Evolutionary conservation across 164 flowering plant genomes (phyloP).

Genomic region (Liquidambar formosana): DNA sequence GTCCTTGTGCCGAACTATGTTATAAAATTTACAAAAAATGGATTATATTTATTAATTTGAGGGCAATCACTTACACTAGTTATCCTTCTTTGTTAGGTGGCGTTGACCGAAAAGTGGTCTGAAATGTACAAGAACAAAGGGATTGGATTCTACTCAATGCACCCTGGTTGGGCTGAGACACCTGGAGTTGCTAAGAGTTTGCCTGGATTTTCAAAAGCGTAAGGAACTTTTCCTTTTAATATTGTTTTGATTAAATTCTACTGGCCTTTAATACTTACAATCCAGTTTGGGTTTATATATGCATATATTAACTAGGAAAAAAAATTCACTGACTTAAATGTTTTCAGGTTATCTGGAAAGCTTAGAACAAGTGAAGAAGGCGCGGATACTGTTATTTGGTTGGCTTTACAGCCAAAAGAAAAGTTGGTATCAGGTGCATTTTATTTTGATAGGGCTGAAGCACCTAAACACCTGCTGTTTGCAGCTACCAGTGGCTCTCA

Average conservation of each 20-base stretch:
- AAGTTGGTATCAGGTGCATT: slow-evolving; percentile 72
- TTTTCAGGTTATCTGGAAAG: slow-evolving; percentile 65
- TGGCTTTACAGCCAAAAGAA: slow-evolving; percentile 86
- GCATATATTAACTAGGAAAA: neutral
- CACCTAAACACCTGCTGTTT: slow-evolving; percentile 70
- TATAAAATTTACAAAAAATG: too few species aligned
- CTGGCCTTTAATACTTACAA: too few species aligned
- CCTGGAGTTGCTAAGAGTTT: slow-evolving; percentile 84
- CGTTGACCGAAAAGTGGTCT: slow-evolving; percentile 91
- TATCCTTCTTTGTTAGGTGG: slow-evolving; percentile 51
- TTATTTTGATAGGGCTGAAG: slow-evolving; percentile 88
- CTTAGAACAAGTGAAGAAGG: slow-evolving; percentile 82
- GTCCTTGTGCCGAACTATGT: too few species aligned
- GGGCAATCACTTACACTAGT: too few species aligned
- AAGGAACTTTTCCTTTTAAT: slow-evolving; percentile 14
- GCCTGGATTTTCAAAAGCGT: slow-evolving; percentile 69
- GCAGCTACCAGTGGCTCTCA: slow-evolving; percentile 65
- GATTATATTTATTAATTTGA: too few species aligned
- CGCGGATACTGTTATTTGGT: slow-evolving; percentile 87
- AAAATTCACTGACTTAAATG: neutral
- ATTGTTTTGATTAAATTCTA: neutral
- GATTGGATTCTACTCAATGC: slow-evolving; percentile 91
- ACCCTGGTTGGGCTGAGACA: slow-evolving; percentile 98
- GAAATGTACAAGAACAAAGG: slow-evolving; percentile 64
- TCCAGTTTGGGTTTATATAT: too few species aligned